A percentile compares a stretch with the other conserved stretches of the same genome.
These are phyloP conservation scores for Scheffersomyces segobiensis DNA, from an alignment of 1,139 yeast species.

Conservation along the genomic window DNA sequence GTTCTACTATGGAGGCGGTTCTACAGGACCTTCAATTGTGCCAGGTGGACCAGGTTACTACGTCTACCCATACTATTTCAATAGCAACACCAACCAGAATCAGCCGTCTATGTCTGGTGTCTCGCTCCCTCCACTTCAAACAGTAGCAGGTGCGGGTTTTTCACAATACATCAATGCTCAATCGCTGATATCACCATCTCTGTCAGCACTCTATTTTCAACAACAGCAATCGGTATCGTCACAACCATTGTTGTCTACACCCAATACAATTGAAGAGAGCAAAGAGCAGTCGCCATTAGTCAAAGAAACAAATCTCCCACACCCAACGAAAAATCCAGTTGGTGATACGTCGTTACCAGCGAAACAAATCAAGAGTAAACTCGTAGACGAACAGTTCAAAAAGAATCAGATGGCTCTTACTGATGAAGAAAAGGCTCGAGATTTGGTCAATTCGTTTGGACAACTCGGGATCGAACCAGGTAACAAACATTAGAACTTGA, in stretches of 20 bases:
- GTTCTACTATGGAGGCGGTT: constrained; percentile 26
- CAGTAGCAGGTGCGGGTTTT: constrained; percentile 1
- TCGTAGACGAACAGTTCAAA: constrained; percentile 7
- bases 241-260: not conserved
- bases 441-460: constrained; percentile 29
- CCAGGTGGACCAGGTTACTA: constrained; percentile 5
- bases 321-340: not conserved
- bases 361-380: not conserved
- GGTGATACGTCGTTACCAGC: not conserved
- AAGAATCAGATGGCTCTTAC: constrained; percentile 11
- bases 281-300: not conserved
- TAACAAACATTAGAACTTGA: not conserved
- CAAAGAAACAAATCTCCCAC: not conserved
- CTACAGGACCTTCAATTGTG: not conserved
- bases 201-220: not conserved
- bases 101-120: constrained; percentile 1
- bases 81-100: not conserved
- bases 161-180: not conserved
- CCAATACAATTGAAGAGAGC: not conserved
- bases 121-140: constrained; percentile 2
- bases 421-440: constrained; percentile 33
- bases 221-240: not conserved
- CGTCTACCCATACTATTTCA: constrained; percentile 10
- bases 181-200: constrained; percentile 1
- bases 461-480: constrained; percentile 12